Evolutionary conservation across 2,329 filamentous ascomycete species (phyloP).

Genomic region (Ceratocystis papillata): DNA sequence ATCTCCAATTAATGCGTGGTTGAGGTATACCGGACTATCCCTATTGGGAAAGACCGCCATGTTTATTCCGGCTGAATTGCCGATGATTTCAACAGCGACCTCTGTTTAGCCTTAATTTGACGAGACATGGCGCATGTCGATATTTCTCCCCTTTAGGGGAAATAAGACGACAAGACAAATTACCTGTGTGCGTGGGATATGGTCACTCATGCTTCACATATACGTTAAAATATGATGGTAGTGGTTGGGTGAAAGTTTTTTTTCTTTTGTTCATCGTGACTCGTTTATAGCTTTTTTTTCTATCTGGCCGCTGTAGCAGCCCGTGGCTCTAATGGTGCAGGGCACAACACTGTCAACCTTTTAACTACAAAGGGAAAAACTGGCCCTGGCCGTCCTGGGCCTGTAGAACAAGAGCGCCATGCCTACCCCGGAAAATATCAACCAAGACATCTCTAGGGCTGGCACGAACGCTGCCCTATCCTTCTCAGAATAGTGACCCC

Average conservation of each 20-base stretch:
- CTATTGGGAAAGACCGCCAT: background rate
- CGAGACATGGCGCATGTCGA: background rate
- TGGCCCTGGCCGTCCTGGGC: conserved; percentile 10
- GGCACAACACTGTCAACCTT: background rate
- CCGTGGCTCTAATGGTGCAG: conserved; percentile 7
- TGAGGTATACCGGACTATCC: background rate
- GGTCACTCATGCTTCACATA: no score
- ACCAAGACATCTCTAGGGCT: background rate
- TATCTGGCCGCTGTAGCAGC: background rate
- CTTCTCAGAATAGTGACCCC: conserved; percentile 12
- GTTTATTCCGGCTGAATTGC: background rate
- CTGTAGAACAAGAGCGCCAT: background rate
- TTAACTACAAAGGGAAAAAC: conserved; percentile 5
- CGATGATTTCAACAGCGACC: background rate
- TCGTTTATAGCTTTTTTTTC: conserved; percentile 16
- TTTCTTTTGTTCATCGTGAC: conserved; percentile 16
- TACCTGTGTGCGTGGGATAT: no score
- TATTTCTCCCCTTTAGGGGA: background rate
- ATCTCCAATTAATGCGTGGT: background rate
- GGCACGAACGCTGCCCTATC: background rate
- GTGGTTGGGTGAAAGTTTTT: background rate
- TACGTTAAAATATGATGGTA: no score
- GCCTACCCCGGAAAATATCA: background rate
- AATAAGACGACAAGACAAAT: background rate
- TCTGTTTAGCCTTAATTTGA: background rate